Evolutionary conservation across 305 asterid genomes (phyloP).

Genomic region (Fraxinus xanthoxyloides): DNA sequence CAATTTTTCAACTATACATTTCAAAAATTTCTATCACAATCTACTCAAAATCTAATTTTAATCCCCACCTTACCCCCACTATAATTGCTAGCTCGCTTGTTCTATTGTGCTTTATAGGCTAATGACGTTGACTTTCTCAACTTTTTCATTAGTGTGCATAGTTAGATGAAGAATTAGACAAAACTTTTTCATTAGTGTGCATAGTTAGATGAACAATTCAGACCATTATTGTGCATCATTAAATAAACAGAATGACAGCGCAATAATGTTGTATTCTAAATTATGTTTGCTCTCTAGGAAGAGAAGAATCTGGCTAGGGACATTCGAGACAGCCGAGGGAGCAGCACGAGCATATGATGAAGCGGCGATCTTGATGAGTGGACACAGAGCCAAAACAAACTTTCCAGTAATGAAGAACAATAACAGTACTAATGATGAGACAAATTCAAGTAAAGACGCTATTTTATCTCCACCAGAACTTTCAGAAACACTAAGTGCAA

Average conservation of each 20-base stretch:
- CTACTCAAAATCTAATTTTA: too few species aligned
- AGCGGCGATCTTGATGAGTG: conserved; percentile 79
- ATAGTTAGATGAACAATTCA: background rate
- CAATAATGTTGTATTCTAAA: background rate
- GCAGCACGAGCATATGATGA: conserved; percentile 80
- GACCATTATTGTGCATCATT: background rate
- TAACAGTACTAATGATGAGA: background rate
- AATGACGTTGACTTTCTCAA: background rate
- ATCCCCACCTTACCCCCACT: too few species aligned
- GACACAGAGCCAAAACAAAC: conserved; percentile 71
- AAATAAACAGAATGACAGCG: background rate
- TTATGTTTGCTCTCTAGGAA: conserved; percentile 36
- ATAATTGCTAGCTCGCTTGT: background rate
- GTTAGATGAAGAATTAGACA: background rate
- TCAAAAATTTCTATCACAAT: too few species aligned
- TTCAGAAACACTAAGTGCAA: conserved; percentile 52
- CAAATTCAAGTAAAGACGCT: background rate
- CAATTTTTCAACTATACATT: too few species aligned
- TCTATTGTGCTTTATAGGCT: background rate
- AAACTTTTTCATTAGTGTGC: background rate
- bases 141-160: background rate
- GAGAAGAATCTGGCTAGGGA: conserved; percentile 88
- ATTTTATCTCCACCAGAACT: conserved; percentile 17
- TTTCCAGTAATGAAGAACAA: conserved; percentile 37
- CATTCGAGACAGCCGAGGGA: conserved; percentile 79